Evolutionary conservation across 805 yeast species (phyloP).

Genomic region (Sporopachydermia quercuum): DNA sequence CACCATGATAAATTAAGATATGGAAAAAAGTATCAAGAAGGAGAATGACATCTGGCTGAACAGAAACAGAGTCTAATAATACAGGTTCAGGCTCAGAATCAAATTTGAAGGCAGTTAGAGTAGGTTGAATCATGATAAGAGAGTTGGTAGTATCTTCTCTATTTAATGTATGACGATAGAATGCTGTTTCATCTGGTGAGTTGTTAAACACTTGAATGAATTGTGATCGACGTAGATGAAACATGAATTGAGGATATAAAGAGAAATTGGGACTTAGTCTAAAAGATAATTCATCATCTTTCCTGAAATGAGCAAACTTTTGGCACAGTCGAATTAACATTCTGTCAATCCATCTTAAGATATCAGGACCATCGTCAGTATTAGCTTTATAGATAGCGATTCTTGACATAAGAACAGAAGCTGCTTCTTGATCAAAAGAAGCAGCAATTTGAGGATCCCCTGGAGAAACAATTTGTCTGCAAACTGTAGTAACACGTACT

Average conservation of each 20-base stretch:
- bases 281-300: constrained; percentile 73
- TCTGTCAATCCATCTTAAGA: constrained; percentile 88
- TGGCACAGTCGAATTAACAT: constrained; percentile 82
- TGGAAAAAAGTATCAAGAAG: constrained; percentile 94
- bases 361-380: constrained; percentile 84
- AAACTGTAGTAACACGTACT: constrained; percentile 79
- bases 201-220: constrained; percentile 92
- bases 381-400: constrained; percentile 73
- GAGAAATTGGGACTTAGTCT: constrained; percentile 72
- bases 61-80: constrained; percentile 80
- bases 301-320: constrained; percentile 84
- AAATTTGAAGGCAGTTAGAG: constrained; percentile 72
- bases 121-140: constrained; percentile 94
- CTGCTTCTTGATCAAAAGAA: constrained; percentile 97
- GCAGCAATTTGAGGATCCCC: constrained; percentile 39
- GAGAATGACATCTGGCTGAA: constrained; percentile 75
- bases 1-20: constrained; percentile 89
- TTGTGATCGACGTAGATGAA: constrained; percentile 90
- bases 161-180: constrained; percentile 81
- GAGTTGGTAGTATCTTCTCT: constrained; percentile 90
- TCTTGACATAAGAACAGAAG: constrained; percentile 87
- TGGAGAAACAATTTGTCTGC: constrained; percentile 33
- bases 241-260: constrained; percentile 89
- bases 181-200: constrained; percentile 98
- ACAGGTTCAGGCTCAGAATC: constrained; percentile 82